Evolutionary conservation across 2,329 filamentous ascomycete species (phyloP), one percentile per base, ranked within the genome.

Genomic region (Alternaria sp.): DNA sequence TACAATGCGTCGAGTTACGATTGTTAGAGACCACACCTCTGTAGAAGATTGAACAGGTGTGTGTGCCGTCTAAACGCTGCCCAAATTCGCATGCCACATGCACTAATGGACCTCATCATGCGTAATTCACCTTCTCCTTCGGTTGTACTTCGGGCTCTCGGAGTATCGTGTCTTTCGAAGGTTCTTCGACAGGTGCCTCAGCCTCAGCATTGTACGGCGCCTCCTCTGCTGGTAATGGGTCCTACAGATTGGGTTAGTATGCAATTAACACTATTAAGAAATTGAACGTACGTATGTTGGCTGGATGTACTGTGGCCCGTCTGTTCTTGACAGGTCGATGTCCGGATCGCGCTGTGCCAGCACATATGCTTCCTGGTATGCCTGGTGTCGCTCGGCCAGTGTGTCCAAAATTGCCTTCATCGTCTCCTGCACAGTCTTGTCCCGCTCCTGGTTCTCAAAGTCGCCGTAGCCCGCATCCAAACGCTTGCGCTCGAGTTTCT

Each of bases 351-450:
- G 72, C 79, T 67, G 66, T 8, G 74, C 91, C 62, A 91, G 79
- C 58, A 84, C 79, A 49, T 86, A 80, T 23, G 92, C 92, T 72
- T 93, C 90, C 72, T 91, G 85, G 90, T 92, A 98, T 9, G 91
- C 86, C 79, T 97, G 94, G 81, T 87, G 95, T 71, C 94, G 86
- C 80, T 97, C 93, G 34, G 91, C 94, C 72, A 98, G 81, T 49
- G 89, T 86, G 67, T 95, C 90, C 80, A 92, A 92, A 78, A 98
- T 96, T 44, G 85, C 83, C 72, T 87, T 86, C 86, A 94, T 92
- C 24, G 94, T 97, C 75, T 82, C 81, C 68, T 84, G 84, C 82
- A 97, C 93, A 80, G 84, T 83, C 48, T 78, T 78, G 57, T 92
- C 85, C 63, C 95, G 86, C 41, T 79, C 73, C 21, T 83, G 79